A percentile compares a stretch with the other conserved stretches of the same genome.
These are phyloP conservation scores for Paspalum notatum DNA, from an alignment of 176 grass and related monocot genomes.

Conservation along the genomic window DNA sequence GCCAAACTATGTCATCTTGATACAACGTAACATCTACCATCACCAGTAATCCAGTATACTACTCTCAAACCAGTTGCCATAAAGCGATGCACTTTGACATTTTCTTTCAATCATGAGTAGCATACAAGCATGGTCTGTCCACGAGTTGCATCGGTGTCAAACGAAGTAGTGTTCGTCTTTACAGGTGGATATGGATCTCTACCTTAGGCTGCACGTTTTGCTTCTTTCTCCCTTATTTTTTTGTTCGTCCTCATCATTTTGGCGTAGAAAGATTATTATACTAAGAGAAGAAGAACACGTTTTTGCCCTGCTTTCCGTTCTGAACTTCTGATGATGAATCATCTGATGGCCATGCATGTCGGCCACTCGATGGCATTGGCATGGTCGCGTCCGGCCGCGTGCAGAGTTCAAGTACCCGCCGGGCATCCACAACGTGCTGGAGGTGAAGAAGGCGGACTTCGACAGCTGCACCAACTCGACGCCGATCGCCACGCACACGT, in stretches of 20 bases:
- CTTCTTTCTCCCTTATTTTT: neutral
- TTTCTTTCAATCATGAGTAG: conserved; percentile 18
- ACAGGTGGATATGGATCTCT: neutral
- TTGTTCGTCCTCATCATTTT: neutral
- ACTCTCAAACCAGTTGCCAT: neutral
- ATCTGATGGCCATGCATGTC: conserved; percentile 15
- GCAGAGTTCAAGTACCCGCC: conserved; percentile 71
- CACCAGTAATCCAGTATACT: neutral
- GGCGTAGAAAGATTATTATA: neutral
- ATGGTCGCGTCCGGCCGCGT: neutral
- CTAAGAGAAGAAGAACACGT: neutral
- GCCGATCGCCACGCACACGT: conserved; percentile 64
- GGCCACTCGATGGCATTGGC: neutral
- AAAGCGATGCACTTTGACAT: conserved; percentile 41
- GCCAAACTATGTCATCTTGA: neutral
- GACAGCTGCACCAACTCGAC: conserved; percentile 67
- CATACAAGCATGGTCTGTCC: conserved; percentile 24
- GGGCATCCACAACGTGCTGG: conserved; percentile 82
- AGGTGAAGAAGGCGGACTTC: conserved; percentile 73
- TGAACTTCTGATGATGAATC: neutral
- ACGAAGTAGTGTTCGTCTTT: neutral
- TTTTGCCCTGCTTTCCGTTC: neutral
- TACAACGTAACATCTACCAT: neutral
- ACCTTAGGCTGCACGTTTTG: conserved; percentile 46
- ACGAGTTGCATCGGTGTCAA: neutral